Evolutionary conservation across 768 basidiomycete genomes (phyloP).

Genomic region (Lactarius quietus): DNA sequence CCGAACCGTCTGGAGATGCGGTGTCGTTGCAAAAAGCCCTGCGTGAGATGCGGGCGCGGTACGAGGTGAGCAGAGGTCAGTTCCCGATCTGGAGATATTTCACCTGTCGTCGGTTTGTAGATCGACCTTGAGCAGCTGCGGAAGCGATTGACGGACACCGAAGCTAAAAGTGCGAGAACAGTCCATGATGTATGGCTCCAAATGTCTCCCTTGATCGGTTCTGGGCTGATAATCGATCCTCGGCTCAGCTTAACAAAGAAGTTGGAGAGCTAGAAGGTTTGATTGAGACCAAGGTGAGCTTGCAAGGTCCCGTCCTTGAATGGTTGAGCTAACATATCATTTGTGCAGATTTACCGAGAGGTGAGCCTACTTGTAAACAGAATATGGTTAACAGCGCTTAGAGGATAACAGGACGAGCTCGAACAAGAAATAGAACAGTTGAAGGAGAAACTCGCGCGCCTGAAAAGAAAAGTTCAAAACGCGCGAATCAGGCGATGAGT

Average conservation of each 20-base stretch:
- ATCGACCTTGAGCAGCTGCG: constrained; percentile 64
- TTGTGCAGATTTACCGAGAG: constrained; percentile 75
- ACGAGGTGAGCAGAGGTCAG: constrained; percentile 43
- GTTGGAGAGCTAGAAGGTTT: constrained; percentile 89
- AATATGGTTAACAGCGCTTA: too few species aligned
- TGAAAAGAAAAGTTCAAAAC: constrained; percentile 58
- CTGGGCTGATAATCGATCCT: constrained; percentile 11
- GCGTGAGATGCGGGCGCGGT: constrained; percentile 47
- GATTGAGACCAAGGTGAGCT: constrained; percentile 86
- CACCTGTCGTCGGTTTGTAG: constrained; percentile 35
- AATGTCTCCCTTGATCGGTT: neutral
- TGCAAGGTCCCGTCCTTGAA: neutral
- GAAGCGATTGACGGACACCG: constrained; percentile 63
- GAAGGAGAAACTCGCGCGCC: constrained; percentile 62
- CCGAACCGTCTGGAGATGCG: constrained; percentile 32
- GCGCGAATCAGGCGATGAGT: constrained; percentile 33
- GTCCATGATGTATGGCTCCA: constrained; percentile 59
- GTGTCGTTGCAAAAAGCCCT: constrained; percentile 41
- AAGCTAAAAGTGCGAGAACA: constrained; percentile 70
- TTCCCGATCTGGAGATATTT: neutral
- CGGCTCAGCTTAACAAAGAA: constrained; percentile 76
- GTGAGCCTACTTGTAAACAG: constrained; percentile 35
- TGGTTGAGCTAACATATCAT: neutral
- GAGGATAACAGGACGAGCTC: constrained; percentile 65
- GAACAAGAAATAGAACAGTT: constrained; percentile 78